Evolutionary conservation across 768 basidiomycete genomes (phyloP), one percentile per base, ranked within the genome.

Genomic region (Lentinus brumalis): DNA sequence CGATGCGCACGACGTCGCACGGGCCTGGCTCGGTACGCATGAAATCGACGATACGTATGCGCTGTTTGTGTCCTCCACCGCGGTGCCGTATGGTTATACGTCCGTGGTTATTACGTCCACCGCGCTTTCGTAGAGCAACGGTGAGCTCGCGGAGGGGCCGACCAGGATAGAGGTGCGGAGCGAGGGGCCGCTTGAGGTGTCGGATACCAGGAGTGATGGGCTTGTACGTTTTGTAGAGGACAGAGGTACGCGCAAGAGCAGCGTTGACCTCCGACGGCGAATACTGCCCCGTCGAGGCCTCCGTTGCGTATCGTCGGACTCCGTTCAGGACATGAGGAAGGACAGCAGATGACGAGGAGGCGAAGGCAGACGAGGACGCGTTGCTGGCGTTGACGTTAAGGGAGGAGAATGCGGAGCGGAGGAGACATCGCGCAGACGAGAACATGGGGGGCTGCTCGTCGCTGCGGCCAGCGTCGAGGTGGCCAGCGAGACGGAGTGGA

Each of bases 1-100:
- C 97, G 66, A 99, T 92, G 50, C 97, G 84, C 4, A 96, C 83
- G 47, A 98, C 94, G 66, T 96, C 92, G 69, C 92, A 91, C 39
- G 88, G 77, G 9, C 96, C 96, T 1, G 85, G 79, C 60, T 88
- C 86, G n/a, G 77, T 75, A 56, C 97, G 84, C 73, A 79, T 76
- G 69, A 96, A 98, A 75, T 99, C 97, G 56, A 99, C 76, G 41
- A 86, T 80, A 32, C 97, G 87, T 61, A 96, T 86, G 38, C 97
- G 86, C 60, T 88, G 86, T 61, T 83, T 85, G 77, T 96, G 95
- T 0, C 97, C 97, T 6, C 97, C 97, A 12, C 97, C 97, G 16
- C 90, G 86, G 59, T 86, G 88, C 21, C 96, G 87, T 10, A 94
- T 90, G 21, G 94, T 96, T 64, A 98, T 92, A 41, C 83, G 83